phyloP scores from a whole-genome alignment of 345 rosid genomes.

The Combretum micranthum region DNA sequence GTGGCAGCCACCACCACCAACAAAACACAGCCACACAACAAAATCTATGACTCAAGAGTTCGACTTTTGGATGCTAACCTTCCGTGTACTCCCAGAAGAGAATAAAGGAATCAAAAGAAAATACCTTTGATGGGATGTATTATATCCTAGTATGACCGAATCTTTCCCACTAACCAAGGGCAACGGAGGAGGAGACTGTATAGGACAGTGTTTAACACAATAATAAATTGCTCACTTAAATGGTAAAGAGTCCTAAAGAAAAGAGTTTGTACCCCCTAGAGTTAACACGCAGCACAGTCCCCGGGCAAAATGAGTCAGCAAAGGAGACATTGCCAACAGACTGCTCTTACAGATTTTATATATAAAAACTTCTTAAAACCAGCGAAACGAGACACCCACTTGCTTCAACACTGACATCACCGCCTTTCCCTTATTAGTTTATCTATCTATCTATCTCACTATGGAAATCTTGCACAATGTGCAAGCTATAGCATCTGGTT shows the following conservation, averaged over 20 bases:
- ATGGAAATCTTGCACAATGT: not conserved
- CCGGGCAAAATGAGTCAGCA: conserved; percentile 14
- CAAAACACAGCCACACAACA: not conserved
- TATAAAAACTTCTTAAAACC: conserved; percentile 9
- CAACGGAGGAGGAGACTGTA: conserved; percentile 6
- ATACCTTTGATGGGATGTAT: not conserved
- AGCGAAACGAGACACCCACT: conserved; percentile 12
- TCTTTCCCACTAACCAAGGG: conserved; percentile 18
- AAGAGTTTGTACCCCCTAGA: conserved; percentile 10
- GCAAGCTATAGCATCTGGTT: too few relatives aligned
- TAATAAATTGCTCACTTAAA: conserved; percentile 11
- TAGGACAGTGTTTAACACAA: not conserved
- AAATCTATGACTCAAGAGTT: conserved; percentile 2
- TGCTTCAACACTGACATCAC: conserved; percentile 17
- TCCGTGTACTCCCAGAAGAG: not conserved
- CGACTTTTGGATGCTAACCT: not conserved
- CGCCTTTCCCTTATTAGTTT: conserved; percentile 9
- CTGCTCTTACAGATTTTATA: conserved; percentile 1
- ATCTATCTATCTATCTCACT: conserved; percentile 1
- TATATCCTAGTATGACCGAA: conserved; percentile 20
- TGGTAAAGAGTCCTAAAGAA: conserved; percentile 13
- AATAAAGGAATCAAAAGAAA: conserved; percentile 3
- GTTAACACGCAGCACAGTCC: conserved; percentile 18
- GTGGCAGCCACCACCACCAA: not conserved
- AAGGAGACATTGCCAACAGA: conserved; percentile 17